Evolutionary conservation across 2,329 filamentous ascomycete species (phyloP).

Genomic region (Domatiomyces catenatus): DNA sequence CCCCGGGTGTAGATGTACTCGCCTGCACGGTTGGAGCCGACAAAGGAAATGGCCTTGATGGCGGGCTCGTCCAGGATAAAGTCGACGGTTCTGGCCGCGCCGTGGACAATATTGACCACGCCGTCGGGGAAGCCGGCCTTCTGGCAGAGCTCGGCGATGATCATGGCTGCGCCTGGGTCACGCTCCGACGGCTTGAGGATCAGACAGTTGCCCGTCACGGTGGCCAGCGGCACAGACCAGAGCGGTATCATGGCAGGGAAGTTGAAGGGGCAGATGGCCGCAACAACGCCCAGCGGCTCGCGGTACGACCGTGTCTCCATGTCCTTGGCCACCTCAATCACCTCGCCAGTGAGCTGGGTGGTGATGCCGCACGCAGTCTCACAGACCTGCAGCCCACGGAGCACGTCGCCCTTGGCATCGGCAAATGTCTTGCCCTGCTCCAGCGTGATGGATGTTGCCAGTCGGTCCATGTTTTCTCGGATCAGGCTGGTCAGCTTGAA

Average conservation of each 20-base stretch:
- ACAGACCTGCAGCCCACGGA: conserved; percentile 50
- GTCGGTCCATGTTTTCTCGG: conserved; percentile 48
- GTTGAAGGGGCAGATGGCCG: conserved; percentile 54
- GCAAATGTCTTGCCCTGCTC: conserved; percentile 56
- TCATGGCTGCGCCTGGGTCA: conserved; percentile 50
- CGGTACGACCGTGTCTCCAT: conserved; percentile 54
- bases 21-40: conserved; percentile 52
- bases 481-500: conserved; percentile 52
- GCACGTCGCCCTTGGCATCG: conserved; percentile 51
- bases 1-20: conserved; percentile 54
- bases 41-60: conserved; percentile 55
- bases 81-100: conserved; percentile 48
- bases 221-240: conserved; percentile 51
- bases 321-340: conserved; percentile 55
- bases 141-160: conserved; percentile 47
- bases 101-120: conserved; percentile 53
- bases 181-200: conserved; percentile 53
- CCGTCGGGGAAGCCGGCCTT: conserved; percentile 51
- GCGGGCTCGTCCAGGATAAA: conserved; percentile 53
- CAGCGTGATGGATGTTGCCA: conserved; percentile 50
- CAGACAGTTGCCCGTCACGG: conserved; percentile 49
- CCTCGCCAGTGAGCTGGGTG: conserved; percentile 48
- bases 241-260: conserved; percentile 58
- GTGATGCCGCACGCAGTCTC: conserved; percentile 54
- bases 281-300: conserved; percentile 49